Evolutionary conservation across 352 stramenopile genomes (phyloP), one percentile per base, ranked within the genome.

Genomic region (Phytophthora citrophthora): DNA sequence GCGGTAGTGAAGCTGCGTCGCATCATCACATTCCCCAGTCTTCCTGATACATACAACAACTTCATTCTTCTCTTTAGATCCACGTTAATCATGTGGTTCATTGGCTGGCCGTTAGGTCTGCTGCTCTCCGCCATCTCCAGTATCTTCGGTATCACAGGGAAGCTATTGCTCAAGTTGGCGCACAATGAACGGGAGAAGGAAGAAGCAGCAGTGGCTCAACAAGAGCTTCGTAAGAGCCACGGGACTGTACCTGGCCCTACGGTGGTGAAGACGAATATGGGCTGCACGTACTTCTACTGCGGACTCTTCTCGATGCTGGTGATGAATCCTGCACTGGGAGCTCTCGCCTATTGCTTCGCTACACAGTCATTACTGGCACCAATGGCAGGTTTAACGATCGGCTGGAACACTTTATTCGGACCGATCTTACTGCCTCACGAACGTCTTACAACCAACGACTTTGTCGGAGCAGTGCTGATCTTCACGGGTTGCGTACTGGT

Each of bases 361-460:
- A 87, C 86, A 23, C 86, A 91, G 64, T 94, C 86, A 44, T 68
- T 94, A 12, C 68, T 94, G 13, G 83, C 86, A n/a, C 86, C 86
- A 0, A 94, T 94, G 86, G 83, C 81, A 10, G 86, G 86, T 1
- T 76, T 94, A 46, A 91, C 83, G 8, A 90, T 94, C 55, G 82
- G 82, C 24, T 94, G 86, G 86, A 94, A 94, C 66, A 92, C 84
- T 43, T 70, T 93, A 23, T 77, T 94, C 40, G 85, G 81, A 2
- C 86, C 86, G 9, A 79, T 90, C 3, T 45, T 94, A 26, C 65
- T 94, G 15, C 81, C 83, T 5, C 76, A 90, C 52, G 83, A 92
- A 49, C 80, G 76, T 0, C 74, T 92, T 4, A 89, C 77, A 29
- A 91, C 77, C 43, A 83, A 90, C 64, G 86, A 93, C 61, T 89